A percentile compares a stretch with the other conserved stretches of the same genome.
phyloP scores from a whole-genome alignment of 352 stramenopile genomes.

The Phytophthora vignae region DNA sequence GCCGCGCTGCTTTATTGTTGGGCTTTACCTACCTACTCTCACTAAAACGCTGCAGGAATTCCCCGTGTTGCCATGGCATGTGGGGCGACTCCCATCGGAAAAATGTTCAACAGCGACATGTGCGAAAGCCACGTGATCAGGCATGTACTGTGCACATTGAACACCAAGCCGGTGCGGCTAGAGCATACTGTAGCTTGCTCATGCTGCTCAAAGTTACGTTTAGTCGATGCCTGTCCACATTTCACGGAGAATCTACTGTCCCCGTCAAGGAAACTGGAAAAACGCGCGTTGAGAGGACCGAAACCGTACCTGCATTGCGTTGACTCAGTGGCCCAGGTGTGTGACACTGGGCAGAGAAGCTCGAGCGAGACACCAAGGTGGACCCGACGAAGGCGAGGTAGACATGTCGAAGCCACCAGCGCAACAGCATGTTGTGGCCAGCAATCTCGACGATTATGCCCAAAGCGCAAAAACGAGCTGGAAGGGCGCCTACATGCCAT shows the following conservation, averaged over 20 bases:
- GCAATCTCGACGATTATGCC: too few species aligned
- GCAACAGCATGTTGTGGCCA: too few species aligned
- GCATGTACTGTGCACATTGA: neutral
- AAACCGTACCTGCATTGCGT: neutral
- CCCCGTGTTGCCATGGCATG: neutral
- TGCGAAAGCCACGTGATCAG: slow-evolving; percentile 34
- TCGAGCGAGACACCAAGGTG: too few species aligned
- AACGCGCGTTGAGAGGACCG: too few species aligned
- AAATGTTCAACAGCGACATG: slow-evolving; percentile 38
- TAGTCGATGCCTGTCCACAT: slow-evolving; percentile 38
- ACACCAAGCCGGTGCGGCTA: slow-evolving; percentile 10
- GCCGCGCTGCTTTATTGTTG: neutral
- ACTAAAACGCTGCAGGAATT: neutral
- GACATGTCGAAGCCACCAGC: too few species aligned
- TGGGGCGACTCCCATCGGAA: slow-evolving; percentile 9
- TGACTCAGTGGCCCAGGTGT: neutral
- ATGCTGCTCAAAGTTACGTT: slow-evolving; percentile 20
- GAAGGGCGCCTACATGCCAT: too few species aligned
- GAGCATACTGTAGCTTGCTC: slow-evolving; percentile 17
- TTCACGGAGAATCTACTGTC: slow-evolving; percentile 13
- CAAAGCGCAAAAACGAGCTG: too few species aligned
- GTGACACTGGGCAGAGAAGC: too few species aligned
- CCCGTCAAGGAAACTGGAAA: neutral
- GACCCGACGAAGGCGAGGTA: too few species aligned
- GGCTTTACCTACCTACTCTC: neutral